These are phyloP conservation scores for Rhizopogon rudus DNA, from an alignment of 768 basidiomycete genomes.

Conservation along the genomic window DNA sequence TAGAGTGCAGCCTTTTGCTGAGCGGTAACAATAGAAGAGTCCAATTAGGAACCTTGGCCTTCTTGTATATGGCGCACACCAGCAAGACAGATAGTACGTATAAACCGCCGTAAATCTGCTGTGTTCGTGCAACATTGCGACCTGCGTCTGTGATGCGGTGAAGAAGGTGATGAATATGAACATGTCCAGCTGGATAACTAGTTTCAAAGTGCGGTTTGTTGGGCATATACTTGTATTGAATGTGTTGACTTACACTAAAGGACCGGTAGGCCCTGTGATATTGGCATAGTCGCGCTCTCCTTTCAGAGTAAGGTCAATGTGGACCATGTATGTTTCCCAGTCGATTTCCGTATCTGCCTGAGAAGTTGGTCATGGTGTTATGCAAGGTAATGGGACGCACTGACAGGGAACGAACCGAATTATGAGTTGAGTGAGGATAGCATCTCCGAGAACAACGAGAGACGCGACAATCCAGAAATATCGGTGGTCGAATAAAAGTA, in stretches of 20 bases:
- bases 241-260: slow-evolving; percentile 65
- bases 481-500: slow-evolving; percentile 40
- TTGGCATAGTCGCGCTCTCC: slow-evolving; percentile 81
- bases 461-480: slow-evolving; percentile 67
- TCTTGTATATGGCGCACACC: slow-evolving; percentile 64
- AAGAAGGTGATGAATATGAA: slow-evolving; percentile 75
- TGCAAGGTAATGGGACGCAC: slow-evolving; percentile 22
- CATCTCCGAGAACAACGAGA: slow-evolving; percentile 71
- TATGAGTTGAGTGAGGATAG: slow-evolving; percentile 71
- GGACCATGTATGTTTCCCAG: slow-evolving; percentile 94
- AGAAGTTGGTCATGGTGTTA: slow-evolving; percentile 12
- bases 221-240: not conserved
- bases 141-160: slow-evolving; percentile 61
- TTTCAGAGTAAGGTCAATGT: slow-evolving; percentile 69
- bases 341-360: slow-evolving; percentile 94
- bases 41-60: slow-evolving; percentile 67
- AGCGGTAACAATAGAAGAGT: slow-evolving; percentile 65
- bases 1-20: slow-evolving; percentile 93
- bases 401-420: slow-evolving; percentile 81
- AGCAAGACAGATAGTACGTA: slow-evolving; percentile 66
- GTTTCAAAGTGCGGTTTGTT: not conserved
- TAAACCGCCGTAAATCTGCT: slow-evolving; percentile 72
- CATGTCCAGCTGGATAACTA: slow-evolving; percentile 94
- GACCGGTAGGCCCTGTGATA: slow-evolving; percentile 89
- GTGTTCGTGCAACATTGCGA: slow-evolving; percentile 54